phyloP scores from a whole-genome alignment of 768 basidiomycete species.

The Lentinula boryana region DNA sequence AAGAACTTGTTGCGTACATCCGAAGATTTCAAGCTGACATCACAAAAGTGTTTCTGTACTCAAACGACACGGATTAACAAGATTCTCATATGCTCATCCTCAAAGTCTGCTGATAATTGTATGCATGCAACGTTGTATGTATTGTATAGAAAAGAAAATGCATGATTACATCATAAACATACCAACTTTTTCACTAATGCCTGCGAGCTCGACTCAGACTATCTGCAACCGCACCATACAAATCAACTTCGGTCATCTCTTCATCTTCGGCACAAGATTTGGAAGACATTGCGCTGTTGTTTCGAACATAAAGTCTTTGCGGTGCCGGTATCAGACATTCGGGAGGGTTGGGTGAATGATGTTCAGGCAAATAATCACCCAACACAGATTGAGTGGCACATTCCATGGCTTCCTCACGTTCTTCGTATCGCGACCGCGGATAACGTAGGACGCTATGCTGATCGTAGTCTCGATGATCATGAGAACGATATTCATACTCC shows the following conservation, averaged over 20 bases:
- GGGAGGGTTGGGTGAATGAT: background rate
- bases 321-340: conserved; percentile 1
- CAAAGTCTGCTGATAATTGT: too few species aligned
- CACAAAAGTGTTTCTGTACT: conserved; percentile 41
- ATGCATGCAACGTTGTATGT: too few species aligned
- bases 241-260: background rate
- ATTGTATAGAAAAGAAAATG: too few species aligned
- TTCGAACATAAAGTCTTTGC: conserved; percentile 4
- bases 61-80: background rate
- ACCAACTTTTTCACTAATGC: background rate
- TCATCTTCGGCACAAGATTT: background rate
- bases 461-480: background rate
- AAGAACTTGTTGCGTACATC: conserved; percentile 62
- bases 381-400: conserved; percentile 4
- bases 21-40: conserved; percentile 67
- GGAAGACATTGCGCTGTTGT: background rate
- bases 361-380: background rate
- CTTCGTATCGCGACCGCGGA: background rate
- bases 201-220: background rate
- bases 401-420: background rate
- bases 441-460: background rate
- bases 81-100: too few species aligned
- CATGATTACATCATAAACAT: too few species aligned
- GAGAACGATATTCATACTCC: background rate
- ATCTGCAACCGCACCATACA: conserved; percentile 4